phyloP scores from a whole-genome alignment of 331 rosid genomes.

The Spiraea crenata region DNA sequence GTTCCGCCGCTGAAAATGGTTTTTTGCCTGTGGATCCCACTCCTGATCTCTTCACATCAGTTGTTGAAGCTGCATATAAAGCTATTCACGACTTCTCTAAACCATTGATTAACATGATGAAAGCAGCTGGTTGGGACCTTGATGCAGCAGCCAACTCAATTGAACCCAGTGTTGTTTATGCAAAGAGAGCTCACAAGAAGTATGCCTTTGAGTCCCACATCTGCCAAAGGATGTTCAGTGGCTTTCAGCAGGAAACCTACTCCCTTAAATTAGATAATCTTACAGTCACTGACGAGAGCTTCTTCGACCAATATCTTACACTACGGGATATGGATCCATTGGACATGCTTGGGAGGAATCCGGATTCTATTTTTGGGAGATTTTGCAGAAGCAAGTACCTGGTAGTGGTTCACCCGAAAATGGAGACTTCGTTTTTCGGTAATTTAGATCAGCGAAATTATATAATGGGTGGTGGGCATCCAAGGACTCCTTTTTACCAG shows the following conservation, averaged over 20 bases:
- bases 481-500: slow-evolving; percentile 95
- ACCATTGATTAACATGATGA: slow-evolving; percentile 98
- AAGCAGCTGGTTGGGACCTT: slow-evolving; percentile 99
- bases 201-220: slow-evolving; percentile 97
- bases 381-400: slow-evolving; percentile 93
- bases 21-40: slow-evolving; percentile 73
- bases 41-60: slow-evolving; percentile 75
- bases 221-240: slow-evolving; percentile 92
- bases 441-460: slow-evolving; percentile 86
- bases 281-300: slow-evolving; percentile 57
- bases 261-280: slow-evolving; percentile 57
- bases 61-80: slow-evolving; percentile 76
- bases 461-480: slow-evolving; percentile 90
- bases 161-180: slow-evolving; percentile 71
- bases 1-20: slow-evolving; percentile 55
- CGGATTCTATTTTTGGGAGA: slow-evolving; percentile 85
- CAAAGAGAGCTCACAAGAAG: slow-evolving; percentile 97
- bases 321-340: slow-evolving; percentile 87
- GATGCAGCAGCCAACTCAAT: slow-evolving; percentile 96
- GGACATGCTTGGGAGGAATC: slow-evolving; percentile 90
- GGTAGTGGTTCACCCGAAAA: slow-evolving; percentile 82
- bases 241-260: slow-evolving; percentile 84
- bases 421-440: slow-evolving; percentile 98
- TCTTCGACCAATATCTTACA: slow-evolving; percentile 84
- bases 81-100: slow-evolving; percentile 96